A percentile compares a stretch with the other conserved stretches of the same genome.
Conservation (phyloP, 768 basidiomycete species). For the Omphalotus guepiniiformis region DNA sequence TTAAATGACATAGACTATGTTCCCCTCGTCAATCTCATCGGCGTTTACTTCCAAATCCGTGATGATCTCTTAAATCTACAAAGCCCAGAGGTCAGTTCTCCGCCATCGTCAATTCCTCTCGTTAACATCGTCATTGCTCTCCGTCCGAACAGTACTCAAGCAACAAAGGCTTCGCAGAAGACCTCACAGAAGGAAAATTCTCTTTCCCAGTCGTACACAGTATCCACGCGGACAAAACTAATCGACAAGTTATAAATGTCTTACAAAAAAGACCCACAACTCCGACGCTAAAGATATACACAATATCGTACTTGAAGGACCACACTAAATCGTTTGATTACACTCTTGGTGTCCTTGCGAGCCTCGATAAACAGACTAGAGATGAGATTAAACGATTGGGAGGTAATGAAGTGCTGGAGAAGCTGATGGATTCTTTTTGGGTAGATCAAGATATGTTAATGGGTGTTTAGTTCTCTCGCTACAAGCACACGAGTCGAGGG, state of each 20-base stretch:
- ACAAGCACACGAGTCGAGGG: too few species aligned
- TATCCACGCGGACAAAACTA: conserved; percentile 71
- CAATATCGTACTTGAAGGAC: conserved; percentile 72
- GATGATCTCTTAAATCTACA: conserved; percentile 97
- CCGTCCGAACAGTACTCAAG: conserved; percentile 60
- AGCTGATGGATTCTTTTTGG: conserved; percentile 50
- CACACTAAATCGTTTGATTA: conserved; percentile 87
- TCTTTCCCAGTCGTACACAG: conserved; percentile 94
- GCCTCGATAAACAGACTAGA: conserved; percentile 62
- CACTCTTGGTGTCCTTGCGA: conserved; percentile 63
- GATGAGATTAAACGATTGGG: conserved; percentile 71
- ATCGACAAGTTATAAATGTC: conserved; percentile 81
- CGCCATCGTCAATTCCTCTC: neutral
- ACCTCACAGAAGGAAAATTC: conserved; percentile 95
- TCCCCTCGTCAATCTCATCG: conserved; percentile 89
- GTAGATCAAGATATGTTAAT: conserved; percentile 21
- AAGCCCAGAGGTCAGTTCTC: conserved; percentile 61
- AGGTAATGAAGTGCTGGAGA: conserved; percentile 64
- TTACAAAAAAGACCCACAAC: conserved; percentile 85
- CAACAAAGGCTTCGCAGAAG: conserved; percentile 89
- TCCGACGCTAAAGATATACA: conserved; percentile 74
- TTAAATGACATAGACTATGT: conserved; percentile 67
- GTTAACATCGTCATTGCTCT: neutral
- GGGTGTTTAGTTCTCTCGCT: too few species aligned
- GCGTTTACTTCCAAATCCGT: conserved; percentile 94